Evolutionary conservation across 345 rosid genomes (phyloP), one percentile per base, ranked within the genome.

Genomic region (Acer saccharum): DNA sequence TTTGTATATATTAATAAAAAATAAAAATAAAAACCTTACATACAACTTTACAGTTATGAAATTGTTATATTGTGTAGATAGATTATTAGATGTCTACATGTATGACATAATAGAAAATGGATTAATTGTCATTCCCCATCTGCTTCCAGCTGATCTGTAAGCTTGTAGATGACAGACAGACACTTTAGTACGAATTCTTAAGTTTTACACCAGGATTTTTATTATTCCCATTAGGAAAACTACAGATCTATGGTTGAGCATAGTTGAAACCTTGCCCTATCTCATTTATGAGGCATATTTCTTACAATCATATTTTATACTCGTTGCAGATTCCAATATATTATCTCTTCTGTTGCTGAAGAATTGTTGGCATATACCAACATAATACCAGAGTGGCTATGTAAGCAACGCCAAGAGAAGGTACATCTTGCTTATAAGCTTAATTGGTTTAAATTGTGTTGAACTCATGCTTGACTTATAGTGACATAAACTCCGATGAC

Each of bases 361-460:
- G 97, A 95, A 84, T 78, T 93, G 73, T 78, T 95, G 86, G 90
- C 95, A 39, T 92, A 81, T 82, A 79, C 90, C 67, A 91, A 89
- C 75, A 82, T 86, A 46, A 80, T 95, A 80, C 98, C 98, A 29
- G 97, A 95, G 83, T 93, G 98, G 98, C 75, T 95, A 29, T 92
- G 96, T 81, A 83, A 88, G 81, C 84, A 86, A 75, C 88, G 92
- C 50, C 97, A 92, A 81, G 92, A 92, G 78, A 91, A 89, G 89
- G 97, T 95, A 82, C 61, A 10, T 81, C 65, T 74, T 76, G 12
- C 21, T 74, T 14, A 17, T 78, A 35, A 66, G 43, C 72, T 81
- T 77, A 50, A 68, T 75, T 32, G n/a, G 63, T 68, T n/a, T 20
- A 43, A 48, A 17, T 10, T 43, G 21, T 29, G 7, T 20, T 29